Conservation (phyloP, 2,329 filamentous ascomycete genomes). For the Paecilomyces dactylethromorphus region DNA sequence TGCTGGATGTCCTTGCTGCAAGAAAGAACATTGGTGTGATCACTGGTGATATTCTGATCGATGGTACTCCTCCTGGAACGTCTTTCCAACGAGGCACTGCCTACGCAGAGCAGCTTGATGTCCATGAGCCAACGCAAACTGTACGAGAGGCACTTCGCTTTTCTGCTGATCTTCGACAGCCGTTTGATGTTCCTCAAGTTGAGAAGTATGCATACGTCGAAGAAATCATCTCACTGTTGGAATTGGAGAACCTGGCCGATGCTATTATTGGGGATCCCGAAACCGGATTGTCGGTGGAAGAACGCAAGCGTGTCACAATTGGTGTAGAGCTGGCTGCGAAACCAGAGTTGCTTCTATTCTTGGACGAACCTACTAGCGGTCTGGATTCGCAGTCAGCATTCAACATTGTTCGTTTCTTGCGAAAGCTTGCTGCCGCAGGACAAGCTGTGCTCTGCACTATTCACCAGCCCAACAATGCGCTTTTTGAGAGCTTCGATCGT, state of each 20-base stretch:
- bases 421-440: conserved; percentile 61
- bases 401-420: conserved; percentile 56
- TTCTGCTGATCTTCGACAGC: conserved; percentile 58
- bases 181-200: conserved; percentile 47
- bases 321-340: conserved; percentile 58
- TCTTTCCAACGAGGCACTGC: conserved; percentile 50
- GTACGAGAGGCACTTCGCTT: conserved; percentile 62
- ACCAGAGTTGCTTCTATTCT: conserved; percentile 54
- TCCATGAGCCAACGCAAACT: conserved; percentile 60
- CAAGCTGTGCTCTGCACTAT: conserved; percentile 89
- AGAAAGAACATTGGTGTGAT: conserved; percentile 39
- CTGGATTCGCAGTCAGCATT: conserved; percentile 64
- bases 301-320: conserved; percentile 61
- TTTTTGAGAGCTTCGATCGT: conserved; percentile 85
- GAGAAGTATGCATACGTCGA: conserved; percentile 66
- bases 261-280: conserved; percentile 57
- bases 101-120: conserved; percentile 58
- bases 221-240: conserved; percentile 60
- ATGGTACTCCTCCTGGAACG: conserved; percentile 35
- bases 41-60: conserved; percentile 38
- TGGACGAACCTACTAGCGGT: conserved; percentile 59
- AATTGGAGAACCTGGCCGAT: conserved; percentile 61
- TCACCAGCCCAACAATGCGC: conserved; percentile 80
- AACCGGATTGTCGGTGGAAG: conserved; percentile 57
- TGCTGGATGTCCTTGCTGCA: conserved; percentile 42